These are phyloP conservation scores for Ascochyta rabiei DNA, from an alignment of 2,329 filamentous ascomycete genomes.

Conservation along the genomic window DNA sequence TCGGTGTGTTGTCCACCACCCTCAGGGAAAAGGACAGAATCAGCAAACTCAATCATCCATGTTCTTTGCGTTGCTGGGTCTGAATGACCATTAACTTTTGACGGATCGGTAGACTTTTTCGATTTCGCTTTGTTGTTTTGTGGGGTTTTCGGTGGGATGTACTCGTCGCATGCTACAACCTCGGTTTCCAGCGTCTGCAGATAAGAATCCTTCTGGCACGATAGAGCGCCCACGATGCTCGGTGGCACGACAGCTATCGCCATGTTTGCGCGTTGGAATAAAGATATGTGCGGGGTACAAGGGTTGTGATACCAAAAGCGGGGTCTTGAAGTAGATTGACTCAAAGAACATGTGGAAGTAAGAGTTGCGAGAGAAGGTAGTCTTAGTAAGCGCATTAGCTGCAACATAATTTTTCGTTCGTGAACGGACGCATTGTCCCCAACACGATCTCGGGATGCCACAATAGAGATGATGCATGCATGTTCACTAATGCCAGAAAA, in stretches of 20 bases:
- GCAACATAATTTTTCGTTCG: not conserved
- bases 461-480: not conserved
- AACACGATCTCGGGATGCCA: not conserved
- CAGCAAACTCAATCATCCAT: slow-evolving; percentile 41
- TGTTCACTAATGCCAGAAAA: not conserved
- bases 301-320: not conserved
- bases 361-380: slow-evolving; percentile 19
- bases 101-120: slow-evolving; percentile 35
- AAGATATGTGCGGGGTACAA: slow-evolving; percentile 5
- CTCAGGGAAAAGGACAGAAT: slow-evolving; percentile 44
- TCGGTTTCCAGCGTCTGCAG: slow-evolving; percentile 37
- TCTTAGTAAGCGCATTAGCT: slow-evolving; percentile 22
- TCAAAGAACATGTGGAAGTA: slow-evolving; percentile 12
- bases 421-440: not conserved
- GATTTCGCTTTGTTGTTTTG: slow-evolving; percentile 31
- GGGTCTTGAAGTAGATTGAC: not conserved
- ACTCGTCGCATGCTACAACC: slow-evolving; percentile 42
- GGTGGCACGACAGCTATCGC: slow-evolving; percentile 23
- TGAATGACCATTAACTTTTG: slow-evolving; percentile 17
- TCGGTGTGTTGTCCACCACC: slow-evolving; percentile 43
- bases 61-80: slow-evolving; percentile 23
- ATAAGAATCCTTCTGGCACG: slow-evolving; percentile 43
- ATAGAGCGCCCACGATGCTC: slow-evolving; percentile 38
- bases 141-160: slow-evolving; percentile 27
- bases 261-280: slow-evolving; percentile 18